These are phyloP conservation scores for Tieghemostelium lacteum DNA, from an alignment of 78 protist genomes.

Conservation along the genomic window DNA sequence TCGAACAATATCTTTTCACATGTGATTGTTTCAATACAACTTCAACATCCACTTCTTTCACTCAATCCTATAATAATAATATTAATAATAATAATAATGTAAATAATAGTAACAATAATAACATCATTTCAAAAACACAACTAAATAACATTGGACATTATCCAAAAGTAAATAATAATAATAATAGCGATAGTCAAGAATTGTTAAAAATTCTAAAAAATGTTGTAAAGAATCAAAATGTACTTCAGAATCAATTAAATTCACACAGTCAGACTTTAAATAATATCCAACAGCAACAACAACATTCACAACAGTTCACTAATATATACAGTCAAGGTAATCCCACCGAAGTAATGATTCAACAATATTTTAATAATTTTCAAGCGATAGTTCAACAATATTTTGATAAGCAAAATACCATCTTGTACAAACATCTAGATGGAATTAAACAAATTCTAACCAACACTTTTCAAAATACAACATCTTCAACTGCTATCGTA, in stretches of 20 bases:
- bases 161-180: neutral
- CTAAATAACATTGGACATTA: neutral
- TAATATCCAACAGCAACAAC: neutral
- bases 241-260: neutral
- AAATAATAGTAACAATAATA: constrained; percentile 3
- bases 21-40: neutral
- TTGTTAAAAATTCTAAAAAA: neutral
- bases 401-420: neutral
- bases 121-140: neutral
- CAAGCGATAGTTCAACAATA: neutral
- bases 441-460: neutral
- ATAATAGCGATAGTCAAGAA: neutral
- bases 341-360: too few species aligned
- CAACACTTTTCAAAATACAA: neutral
- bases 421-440: neutral
- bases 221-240: neutral
- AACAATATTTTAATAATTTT: neutral
- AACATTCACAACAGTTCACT: neutral
- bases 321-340: too few species aligned
- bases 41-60: neutral
- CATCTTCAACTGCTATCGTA: neutral
- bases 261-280: neutral
- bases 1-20: too few species aligned
- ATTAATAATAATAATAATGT: constrained; percentile 1
- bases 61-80: neutral